Evolutionary conservation across 192 early-diverging fungal genomes (phyloP).

Genomic region (Lobosporangium transversale): DNA sequence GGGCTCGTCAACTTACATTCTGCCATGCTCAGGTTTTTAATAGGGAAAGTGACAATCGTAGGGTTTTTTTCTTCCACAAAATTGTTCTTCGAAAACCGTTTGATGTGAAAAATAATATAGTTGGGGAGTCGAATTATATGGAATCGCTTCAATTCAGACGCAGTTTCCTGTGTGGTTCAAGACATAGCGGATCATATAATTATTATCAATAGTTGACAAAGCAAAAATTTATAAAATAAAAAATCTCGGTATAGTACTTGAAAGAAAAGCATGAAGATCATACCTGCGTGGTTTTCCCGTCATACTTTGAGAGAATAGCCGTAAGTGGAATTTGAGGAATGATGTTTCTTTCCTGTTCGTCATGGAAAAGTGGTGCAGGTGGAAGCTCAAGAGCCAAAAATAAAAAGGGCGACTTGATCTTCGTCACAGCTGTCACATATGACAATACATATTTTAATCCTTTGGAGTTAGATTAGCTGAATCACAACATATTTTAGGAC

Average conservation of each 20-base stretch:
- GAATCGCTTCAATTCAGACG: conserved; percentile 72
- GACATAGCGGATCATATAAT: neutral
- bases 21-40: conserved; percentile 85
- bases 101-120: conserved; percentile 92
- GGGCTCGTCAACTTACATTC: conserved; percentile 80
- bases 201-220: neutral
- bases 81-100: conserved; percentile 88
- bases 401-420: conserved; percentile 76
- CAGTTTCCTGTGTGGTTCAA: conserved; percentile 51
- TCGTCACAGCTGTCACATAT: conserved; percentile 59
- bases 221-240: neutral
- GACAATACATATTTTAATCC: neutral
- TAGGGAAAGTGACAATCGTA: conserved; percentile 95
- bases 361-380: conserved; percentile 89
- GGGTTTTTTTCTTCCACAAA: conserved; percentile 92
- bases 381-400: conserved; percentile 91
- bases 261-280: neutral
- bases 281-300: conserved; percentile 79
- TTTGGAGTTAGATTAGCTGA: neutral
- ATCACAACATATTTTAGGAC: neutral
- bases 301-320: conserved; percentile 84
- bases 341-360: conserved; percentile 84
- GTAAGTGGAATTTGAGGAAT: conserved; percentile 93
- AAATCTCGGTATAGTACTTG: neutral
- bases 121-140: conserved; percentile 79